phyloP scores from a whole-genome alignment of 176 grass and related monocot genomes.

The Poa pratensis region DNA sequence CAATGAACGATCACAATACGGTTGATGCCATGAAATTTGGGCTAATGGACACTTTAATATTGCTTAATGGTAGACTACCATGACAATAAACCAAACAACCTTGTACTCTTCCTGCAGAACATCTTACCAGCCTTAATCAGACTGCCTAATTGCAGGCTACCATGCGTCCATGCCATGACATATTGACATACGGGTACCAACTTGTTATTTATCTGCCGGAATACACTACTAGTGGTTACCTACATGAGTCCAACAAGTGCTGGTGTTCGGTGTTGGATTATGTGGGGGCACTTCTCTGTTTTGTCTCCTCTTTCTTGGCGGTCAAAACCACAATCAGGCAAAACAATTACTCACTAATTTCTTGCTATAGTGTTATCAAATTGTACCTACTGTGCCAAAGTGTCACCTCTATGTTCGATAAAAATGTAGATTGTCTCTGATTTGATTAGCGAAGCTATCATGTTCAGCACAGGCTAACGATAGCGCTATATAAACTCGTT shows the following conservation, averaged over 20 bases:
- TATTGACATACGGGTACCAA: neutral
- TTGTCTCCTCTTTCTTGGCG: neutral
- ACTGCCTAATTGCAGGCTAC: neutral
- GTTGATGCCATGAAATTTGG: neutral
- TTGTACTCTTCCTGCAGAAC: neutral
- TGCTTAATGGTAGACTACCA: neutral
- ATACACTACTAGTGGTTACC: neutral
- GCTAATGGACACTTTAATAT: neutral
- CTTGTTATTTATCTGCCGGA: neutral
- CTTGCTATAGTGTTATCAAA: neutral
- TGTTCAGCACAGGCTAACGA: neutral
- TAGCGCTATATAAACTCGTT: neutral
- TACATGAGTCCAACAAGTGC: neutral
- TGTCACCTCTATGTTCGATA: constrained; percentile 8
- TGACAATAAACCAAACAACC: neutral
- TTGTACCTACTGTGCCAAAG: neutral
- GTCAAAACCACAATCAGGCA: neutral
- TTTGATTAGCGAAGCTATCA: neutral
- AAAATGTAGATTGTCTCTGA: neutral
- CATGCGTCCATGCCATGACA: neutral
- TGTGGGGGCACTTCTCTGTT: neutral
- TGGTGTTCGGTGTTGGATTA: neutral
- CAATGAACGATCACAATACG: neutral
- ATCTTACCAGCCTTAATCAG: neutral
- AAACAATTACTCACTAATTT: neutral